These are phyloP conservation scores for Dendrobium chrysotoxum DNA, from an alignment of 106 monocot genomes.

Conservation along the genomic window DNA sequence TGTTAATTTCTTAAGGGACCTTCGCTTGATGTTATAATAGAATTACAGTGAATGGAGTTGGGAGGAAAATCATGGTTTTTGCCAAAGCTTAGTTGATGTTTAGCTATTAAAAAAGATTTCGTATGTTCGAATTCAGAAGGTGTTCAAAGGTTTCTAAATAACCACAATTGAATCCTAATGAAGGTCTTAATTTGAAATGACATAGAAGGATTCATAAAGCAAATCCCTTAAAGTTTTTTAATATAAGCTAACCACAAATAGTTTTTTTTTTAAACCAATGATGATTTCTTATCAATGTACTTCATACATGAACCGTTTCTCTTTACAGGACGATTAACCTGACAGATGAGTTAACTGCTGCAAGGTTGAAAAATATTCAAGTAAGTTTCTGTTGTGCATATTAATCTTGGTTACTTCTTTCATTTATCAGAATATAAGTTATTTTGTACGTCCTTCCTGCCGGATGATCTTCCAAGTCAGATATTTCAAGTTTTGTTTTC, in stretches of 20 bases:
- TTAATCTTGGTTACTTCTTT: background rate
- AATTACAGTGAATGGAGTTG: no score
- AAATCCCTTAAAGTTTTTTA: background rate
- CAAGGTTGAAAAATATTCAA: conserved; percentile 54
- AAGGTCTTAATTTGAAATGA: background rate
- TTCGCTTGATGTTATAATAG: no score
- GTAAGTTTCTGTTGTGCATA: conserved; percentile 15
- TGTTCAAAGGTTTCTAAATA: background rate
- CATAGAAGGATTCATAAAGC: background rate
- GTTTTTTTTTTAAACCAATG: background rate
- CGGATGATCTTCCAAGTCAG: no score
- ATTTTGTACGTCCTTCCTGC: background rate
- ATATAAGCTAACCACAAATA: background rate
- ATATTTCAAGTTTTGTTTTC: no score
- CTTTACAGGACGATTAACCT: conserved; percentile 52
- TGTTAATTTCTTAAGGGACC: no score
- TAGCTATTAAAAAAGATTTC: background rate
- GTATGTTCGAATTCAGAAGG: background rate
- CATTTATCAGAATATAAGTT: background rate
- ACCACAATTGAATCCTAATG: background rate
- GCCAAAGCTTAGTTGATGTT: background rate
- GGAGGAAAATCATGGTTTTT: background rate
- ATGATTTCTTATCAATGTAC: background rate
- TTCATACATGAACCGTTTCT: background rate
- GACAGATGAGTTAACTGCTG: conserved; percentile 56